Evolutionary conservation across 768 basidiomycete genomes (phyloP).

Genomic region (Chalciporus piperatus): DNA sequence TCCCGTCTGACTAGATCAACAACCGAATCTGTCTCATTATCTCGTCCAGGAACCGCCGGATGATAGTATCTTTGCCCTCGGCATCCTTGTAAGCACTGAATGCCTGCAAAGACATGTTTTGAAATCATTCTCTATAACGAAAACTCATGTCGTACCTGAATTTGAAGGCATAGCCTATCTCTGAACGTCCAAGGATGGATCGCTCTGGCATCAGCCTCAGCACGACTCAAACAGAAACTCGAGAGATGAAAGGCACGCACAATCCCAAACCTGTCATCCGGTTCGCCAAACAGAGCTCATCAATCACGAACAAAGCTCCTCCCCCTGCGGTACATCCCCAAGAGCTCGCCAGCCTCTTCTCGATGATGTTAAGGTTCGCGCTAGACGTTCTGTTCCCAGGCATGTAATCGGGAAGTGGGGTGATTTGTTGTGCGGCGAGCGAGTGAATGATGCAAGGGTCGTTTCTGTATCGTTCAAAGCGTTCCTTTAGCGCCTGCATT

Average conservation of each 20-base stretch:
- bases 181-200: constrained; percentile 5
- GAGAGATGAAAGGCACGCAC: background rate
- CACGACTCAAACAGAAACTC: background rate
- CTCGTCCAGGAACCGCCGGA: background rate
- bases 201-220: background rate
- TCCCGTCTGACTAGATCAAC: too few species aligned
- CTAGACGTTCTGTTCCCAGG: background rate
- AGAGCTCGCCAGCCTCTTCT: background rate
- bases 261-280: background rate
- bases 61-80: background rate
- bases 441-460: constrained; percentile 6
- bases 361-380: constrained; percentile 1
- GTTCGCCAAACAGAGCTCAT: constrained; percentile 1
- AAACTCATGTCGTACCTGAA: background rate
- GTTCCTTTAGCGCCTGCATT: background rate
- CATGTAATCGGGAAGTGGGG: background rate
- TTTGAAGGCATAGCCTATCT: background rate
- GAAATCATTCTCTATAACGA: background rate
- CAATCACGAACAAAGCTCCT: background rate
- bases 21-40: background rate
- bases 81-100: background rate
- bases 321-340: background rate
- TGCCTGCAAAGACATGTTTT: background rate
- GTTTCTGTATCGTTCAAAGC: background rate
- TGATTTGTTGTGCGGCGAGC: constrained; percentile 1